Base-by-base conservation (phyloP, 1,284 basidiomycete genomes). In the Rhodotorula mucilaginosa region DNA sequence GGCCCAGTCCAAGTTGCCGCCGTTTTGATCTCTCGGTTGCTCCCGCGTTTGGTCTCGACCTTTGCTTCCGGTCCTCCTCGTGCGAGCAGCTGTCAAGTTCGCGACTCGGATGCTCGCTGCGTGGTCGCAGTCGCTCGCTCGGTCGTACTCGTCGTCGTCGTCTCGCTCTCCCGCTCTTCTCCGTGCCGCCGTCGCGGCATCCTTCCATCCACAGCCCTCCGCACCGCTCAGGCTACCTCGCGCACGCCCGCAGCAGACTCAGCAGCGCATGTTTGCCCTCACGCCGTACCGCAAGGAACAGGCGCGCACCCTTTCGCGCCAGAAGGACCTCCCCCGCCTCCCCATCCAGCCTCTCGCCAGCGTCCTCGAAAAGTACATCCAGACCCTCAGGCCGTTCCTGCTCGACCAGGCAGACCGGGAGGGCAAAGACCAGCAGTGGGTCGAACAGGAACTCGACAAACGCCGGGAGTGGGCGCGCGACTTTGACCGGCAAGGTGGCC, bases 331-430 rank as follows among this genome's bases (percentile, higher is more conserved):
- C 58, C 87, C 90, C 12, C 88, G 92, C 70, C 84, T 97, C n/a
- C 95, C 95, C 5, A 86, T 97, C 2, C 95, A 94, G 23, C 85
- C 88, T 67, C 85, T 98, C 2, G 85, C 87, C 58, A 85, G 88
- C 79, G 92, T 92, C 0, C 83, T 97, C 48, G 86, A 90, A 74
- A 86, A 86, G 64, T 98, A 97, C 79, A 82, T 97, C 44, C 86
- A 86, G 70, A 91, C 90, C 29, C 81, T 98, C 4, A 85, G 89
- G 70, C 95, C 96, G 0, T 84, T 97, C 67, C 82, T 95, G 23
- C 85, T 88, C 67, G 88, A 93, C 78, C 89, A 89, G 75, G 91
- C 90, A 73, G 56, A 64, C 12, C 39, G 60, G 16, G 63, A 61
- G n/a, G 72, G 68, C 4, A 84, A 84, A 54, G 87, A 86, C 13